Conservation (phyloP, 2,329 filamentous ascomycete species). For the Mycocentrospora acerina region DNA sequence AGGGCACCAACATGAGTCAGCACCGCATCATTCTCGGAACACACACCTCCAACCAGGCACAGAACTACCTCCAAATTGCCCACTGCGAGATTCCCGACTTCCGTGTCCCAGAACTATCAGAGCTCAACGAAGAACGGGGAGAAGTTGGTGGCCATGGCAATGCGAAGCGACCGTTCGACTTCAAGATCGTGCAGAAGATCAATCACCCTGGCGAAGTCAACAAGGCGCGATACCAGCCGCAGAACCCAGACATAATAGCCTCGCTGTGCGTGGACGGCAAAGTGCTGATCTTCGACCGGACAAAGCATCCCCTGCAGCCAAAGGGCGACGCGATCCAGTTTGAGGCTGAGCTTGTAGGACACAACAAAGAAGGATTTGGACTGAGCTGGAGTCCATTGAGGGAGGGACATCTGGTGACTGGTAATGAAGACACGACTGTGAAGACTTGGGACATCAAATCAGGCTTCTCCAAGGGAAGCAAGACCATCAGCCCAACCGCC, state of each 20-base stretch:
- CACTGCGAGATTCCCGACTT: constrained; percentile 89
- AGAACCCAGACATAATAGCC: constrained; percentile 95
- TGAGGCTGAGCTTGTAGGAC: constrained; percentile 82
- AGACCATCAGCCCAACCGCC: constrained; percentile 67
- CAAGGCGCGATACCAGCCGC: constrained; percentile 96
- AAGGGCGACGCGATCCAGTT: constrained; percentile 66
- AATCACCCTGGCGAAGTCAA: constrained; percentile 97
- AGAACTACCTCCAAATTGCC: constrained; percentile 93
- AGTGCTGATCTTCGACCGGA: constrained; percentile 92
- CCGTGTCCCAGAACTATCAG: constrained; percentile 68
- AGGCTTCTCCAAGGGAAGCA: constrained; percentile 69
- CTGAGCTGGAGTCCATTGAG: constrained; percentile 88
- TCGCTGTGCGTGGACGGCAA: constrained; percentile 86
- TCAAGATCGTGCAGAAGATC: constrained; percentile 92
- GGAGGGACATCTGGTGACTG: constrained; percentile 80
- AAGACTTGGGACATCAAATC: constrained; percentile 84
- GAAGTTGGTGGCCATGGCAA: constrained; percentile 94
- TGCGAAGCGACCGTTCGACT: constrained; percentile 75
- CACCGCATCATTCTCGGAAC: constrained; percentile 93
- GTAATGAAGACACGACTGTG: constrained; percentile 89
- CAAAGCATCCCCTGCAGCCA: constrained; percentile 83
- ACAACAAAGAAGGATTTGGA: constrained; percentile 87
- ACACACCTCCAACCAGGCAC: constrained; percentile 81
- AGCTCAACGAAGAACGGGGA: constrained; percentile 88
- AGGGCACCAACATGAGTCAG: constrained; percentile 81